These are phyloP conservation scores for Loxodes magnus DNA, from an alignment of 73 alveolate genomes.

Conservation along the genomic window DNA sequence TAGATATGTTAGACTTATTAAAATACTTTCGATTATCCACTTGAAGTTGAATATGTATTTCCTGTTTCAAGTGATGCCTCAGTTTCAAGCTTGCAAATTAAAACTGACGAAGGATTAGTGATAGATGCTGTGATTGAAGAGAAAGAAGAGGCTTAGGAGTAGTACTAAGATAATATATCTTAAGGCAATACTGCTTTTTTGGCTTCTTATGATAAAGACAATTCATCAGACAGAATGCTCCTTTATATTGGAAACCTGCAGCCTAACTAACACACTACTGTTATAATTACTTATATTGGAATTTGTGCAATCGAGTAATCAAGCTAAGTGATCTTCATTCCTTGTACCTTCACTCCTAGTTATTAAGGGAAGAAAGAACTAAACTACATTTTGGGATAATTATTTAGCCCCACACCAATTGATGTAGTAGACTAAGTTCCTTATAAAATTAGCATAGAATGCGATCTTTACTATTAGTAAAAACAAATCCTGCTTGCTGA, in stretches of 20 bases:
- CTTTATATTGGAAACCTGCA: neutral
- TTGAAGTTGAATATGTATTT: neutral
- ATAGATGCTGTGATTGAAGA: conserved; percentile 24
- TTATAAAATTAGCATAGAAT: too few species aligned
- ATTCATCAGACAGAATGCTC: neutral
- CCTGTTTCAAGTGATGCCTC: neutral
- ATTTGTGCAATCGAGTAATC: neutral
- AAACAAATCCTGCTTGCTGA: too few species aligned
- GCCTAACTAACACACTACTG: neutral
- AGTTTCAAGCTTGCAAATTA: neutral
- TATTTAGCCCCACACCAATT: neutral
- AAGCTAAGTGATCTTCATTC: neutral
- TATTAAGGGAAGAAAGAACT: neutral
- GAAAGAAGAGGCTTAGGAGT: conserved; percentile 15
- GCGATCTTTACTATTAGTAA: too few species aligned
- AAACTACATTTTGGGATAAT: neutral
- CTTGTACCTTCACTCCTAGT: neutral
- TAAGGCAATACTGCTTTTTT: conserved; percentile 18
- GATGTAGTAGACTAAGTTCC: neutral
- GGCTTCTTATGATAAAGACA: neutral
- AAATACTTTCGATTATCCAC: neutral
- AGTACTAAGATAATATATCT: conserved; percentile 39
- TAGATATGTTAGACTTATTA: neutral
- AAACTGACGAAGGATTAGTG: neutral
- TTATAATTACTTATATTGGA: neutral